Evolutionary conservation across 2,329 filamentous ascomycete genomes (phyloP).

Genomic region (Coniosporium uncinatum): DNA sequence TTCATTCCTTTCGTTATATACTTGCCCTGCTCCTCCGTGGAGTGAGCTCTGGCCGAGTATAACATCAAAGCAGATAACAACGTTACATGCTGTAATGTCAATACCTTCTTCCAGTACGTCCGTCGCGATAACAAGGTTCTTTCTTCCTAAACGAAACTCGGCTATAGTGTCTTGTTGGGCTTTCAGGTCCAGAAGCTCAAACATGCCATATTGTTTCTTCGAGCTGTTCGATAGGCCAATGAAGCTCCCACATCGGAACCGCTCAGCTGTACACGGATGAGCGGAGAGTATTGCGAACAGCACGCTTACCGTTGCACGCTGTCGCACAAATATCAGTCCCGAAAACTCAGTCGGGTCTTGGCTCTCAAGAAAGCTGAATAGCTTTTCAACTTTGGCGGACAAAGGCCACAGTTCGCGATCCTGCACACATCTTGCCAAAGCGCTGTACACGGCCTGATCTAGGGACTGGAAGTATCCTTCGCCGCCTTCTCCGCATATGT

Average conservation of each 20-base stretch:
- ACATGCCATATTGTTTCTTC: slow-evolving; percentile 38
- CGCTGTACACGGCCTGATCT: too few relatives aligned
- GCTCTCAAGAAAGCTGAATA: too few relatives aligned
- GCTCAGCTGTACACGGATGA: slow-evolving; percentile 20
- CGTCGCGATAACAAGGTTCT: slow-evolving; percentile 51
- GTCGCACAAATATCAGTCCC: slow-evolving; percentile 40
- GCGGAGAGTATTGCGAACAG: slow-evolving; percentile 27
- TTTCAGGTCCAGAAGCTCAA: slow-evolving; percentile 39
- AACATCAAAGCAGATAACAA: slow-evolving; percentile 59
- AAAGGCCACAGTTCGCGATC: too few relatives aligned
- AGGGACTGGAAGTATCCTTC: too few relatives aligned
- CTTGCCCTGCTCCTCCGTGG: too few relatives aligned
- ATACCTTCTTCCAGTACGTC: slow-evolving; percentile 56
- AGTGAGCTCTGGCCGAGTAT: too few relatives aligned
- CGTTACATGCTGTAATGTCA: slow-evolving; percentile 55
- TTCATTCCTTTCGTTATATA: too few relatives aligned
- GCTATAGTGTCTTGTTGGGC: slow-evolving; percentile 45
- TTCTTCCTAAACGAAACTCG: slow-evolving; percentile 32
- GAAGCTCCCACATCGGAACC: slow-evolving; percentile 22
- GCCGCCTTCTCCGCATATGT: too few relatives aligned
- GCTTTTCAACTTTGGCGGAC: too few relatives aligned
- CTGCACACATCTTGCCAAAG: too few relatives aligned
- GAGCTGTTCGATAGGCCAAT: slow-evolving; percentile 18
- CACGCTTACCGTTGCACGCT: slow-evolving; percentile 34
- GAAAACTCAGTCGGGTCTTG: slow-evolving; percentile 25